Base-by-base conservation (phyloP, 768 basidiomycete genomes). In the Cantharellus anzutake region DNA sequence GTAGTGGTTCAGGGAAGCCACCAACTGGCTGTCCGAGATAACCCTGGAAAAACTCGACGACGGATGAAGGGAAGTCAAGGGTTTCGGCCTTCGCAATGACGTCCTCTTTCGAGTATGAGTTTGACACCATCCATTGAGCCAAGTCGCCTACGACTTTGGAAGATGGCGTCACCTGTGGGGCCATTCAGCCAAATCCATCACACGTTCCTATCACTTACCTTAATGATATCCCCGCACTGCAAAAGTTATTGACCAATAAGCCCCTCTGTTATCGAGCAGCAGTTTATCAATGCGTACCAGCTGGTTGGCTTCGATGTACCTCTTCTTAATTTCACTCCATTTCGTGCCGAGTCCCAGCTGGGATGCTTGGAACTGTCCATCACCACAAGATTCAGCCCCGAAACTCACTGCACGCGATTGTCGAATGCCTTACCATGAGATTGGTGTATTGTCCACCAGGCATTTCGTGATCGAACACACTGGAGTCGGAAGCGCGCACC, bases 111-210 rank as follows among this genome's bases (percentile, higher is more conserved):
- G 82, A 78, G 61, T 98, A 75, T 63, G 82, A 81, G 76, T 98
- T 98, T 64, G 88, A 87, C 41, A 91, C 93, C 91, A 97, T 93
- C 85, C 86, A 96, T 72, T 99, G 96, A 16, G 96, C 96, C 72
- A 99, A 96, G 75, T 99, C 96, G 35, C 96, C 96, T 56, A 97
- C 93, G 55, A 94, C 90, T 75, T 98, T 99, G 50, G 96, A 98
- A 7, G 96, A 96, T 39, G 96, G 96, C 35, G 96, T 99, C 66
- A 98, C 94, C 81, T 82, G 66, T 58, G 29, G 44, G 44, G 29
- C 44, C 29, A 29, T 48, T 48, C 44, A 29, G 29, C 44, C 1
- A 11, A 29, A 48, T 48, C 11, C 11, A 11, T 48, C 29, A 11
- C 44, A 11, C 29, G 44, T 48, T 29, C 29, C 44, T 14, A 38